Evolutionary conservation across 805 yeast genomes (phyloP), one percentile per base, ranked within the genome.

Genomic region (Ogataea trehalophila): DNA sequence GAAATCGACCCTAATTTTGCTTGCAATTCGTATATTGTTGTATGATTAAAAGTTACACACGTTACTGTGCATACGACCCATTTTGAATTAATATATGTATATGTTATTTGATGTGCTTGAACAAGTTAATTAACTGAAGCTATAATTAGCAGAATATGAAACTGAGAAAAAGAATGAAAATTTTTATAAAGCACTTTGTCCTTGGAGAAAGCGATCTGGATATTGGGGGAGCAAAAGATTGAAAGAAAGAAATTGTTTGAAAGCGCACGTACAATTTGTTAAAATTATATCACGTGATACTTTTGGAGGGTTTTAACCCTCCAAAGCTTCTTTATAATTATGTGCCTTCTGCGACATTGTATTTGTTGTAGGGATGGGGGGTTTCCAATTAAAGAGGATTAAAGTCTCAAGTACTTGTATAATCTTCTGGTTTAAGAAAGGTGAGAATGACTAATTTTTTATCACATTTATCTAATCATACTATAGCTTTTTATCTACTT

Each of bases 1-100:
- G 49, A 54, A 53, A 37, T 53, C 61, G 58, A 63, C 45, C 70
- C 71, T 58, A 64, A 58, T 58, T 58, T 57, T 56, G 64, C 46
- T 53, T 55, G 55, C 53, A 44, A 13, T 38, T 33, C 52, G 55
- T 52, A 48, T 39, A 38, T 47, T 43, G 54, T 50, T 43, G 33
- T 33, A 33, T 42, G 13, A 37, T 45, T 35, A 53, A 50, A 51
- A 37, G 49, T 48, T 74, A 86, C 95, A 81, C 86, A 87, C 95
- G 75, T 87, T 79, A 79, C 96, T 87, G 89, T 92, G 98, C 91
- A 92, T 84, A 81, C 99, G 96, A 91, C 96, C 99, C 99, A 92
- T 92, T 74, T 80, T 87, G 83, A 76, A 47, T 46, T 22, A 42
- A 36, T 42, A 34, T 69, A 72, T 74, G 66, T 73, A 70, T 66